Conservation (phyloP, 805 yeast species). For the Starmerella kuoi region DNA sequence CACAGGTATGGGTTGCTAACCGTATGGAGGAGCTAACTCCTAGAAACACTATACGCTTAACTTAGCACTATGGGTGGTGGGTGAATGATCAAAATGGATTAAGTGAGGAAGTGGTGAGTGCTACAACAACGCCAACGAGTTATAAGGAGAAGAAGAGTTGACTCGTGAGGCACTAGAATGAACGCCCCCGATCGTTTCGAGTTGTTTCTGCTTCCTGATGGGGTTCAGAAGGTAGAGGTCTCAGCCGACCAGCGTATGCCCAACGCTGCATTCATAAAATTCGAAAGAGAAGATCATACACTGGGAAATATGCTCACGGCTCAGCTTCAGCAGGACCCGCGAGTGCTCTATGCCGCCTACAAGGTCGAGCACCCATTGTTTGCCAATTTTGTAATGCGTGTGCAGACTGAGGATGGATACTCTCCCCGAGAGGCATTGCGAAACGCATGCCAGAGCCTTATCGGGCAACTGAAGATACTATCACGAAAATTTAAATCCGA, state of each 20-base stretch:
- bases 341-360: conserved; percentile 93
- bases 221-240: conserved; percentile 81
- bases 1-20: no score
- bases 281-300: conserved; percentile 97
- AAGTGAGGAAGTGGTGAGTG: no score
- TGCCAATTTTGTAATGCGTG: conserved; percentile 85
- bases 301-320: conserved; percentile 80
- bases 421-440: conserved; percentile 81
- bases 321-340: conserved; percentile 71
- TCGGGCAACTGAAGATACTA: conserved; percentile 62
- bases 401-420: conserved; percentile 92
- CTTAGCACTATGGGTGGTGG: no score
- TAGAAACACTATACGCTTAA: no score
- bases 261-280: conserved; percentile 81
- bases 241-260: conserved; percentile 93
- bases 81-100: no score
- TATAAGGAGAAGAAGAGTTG: no score
- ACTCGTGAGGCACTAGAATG: no score
- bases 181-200: conserved; percentile 99
- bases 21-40: no score
- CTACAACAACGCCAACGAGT: no score
- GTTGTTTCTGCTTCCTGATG: conserved; percentile 92
- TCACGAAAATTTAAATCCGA: conserved; percentile 75
- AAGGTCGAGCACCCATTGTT: conserved; percentile 96
- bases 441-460: conserved; percentile 76